Evolutionary conservation across 768 basidiomycete species (phyloP), one percentile per base, ranked within the genome.

Genomic region (Termitomyces heimii): DNA sequence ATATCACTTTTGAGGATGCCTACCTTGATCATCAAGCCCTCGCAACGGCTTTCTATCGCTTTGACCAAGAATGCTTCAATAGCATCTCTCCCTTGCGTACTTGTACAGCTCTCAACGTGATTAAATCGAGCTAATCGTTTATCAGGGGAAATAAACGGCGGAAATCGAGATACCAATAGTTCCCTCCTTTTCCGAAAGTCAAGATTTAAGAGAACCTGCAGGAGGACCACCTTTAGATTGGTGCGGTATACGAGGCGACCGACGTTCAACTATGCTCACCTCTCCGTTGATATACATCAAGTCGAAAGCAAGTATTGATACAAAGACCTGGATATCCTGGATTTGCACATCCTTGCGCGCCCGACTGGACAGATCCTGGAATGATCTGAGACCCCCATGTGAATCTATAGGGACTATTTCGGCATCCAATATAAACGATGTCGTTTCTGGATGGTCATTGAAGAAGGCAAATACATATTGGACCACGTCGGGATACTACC

Each of bases 11-110:
- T 32, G 22, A 6, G 24, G 13, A n/a, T 49, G 44, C 75, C 28
- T 43, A 86, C 88, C 72, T 97, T 97, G 65, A 96, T 80, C 94
- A 97, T 95, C 60, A 96, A 74, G n/a, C 94, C 94, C 70, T 97
- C 94, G 55, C 88, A 90, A 54, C 84, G 84, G 66, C 85, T 85
- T 66, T 84, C 82, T 24, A 93, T 78, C 3, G 90, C 86, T 57
- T 77, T 77, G 65, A 82, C 72, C 82, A 92, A 92, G 69, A 96
- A 96, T 5, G 74, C 78, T 67, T 89, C 80, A 7, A 96, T 77
- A 13, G 69, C 76, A n/a, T 78, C 79, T 55, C 79, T 76, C 14
- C 85, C 88, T 43, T 76, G 75, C 37, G 78, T 75, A 64, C 88
- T 87, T 60, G 85, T 84, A 57, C 83, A 82, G 57, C 81, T 88